Conservation (phyloP, 352 stramenopile species). For the Globisporangium nodosum region DNA sequence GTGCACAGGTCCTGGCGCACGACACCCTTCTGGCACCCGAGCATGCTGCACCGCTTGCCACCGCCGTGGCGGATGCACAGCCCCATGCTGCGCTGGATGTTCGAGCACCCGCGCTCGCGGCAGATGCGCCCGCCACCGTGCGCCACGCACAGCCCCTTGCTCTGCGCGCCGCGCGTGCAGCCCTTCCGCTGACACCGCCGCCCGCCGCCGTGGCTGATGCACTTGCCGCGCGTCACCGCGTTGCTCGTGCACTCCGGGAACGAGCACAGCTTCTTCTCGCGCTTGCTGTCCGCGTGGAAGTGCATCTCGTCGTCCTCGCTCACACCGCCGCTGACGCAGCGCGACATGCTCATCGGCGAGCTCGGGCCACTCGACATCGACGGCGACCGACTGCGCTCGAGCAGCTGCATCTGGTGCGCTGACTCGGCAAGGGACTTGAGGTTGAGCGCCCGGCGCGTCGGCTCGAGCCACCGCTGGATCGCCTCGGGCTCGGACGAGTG, state of each 20-base stretch:
- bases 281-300: constrained; percentile 15
- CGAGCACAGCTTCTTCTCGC: constrained; percentile 75
- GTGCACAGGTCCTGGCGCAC: constrained; percentile 84
- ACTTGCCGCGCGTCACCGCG: constrained; percentile 74
- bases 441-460: constrained; percentile 23
- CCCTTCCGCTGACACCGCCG: constrained; percentile 78
- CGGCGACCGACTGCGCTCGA: constrained; percentile 36
- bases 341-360: constrained; percentile 12
- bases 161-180: constrained; percentile 76
- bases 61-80: constrained; percentile 81
- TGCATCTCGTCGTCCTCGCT: constrained; percentile 13
- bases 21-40: constrained; percentile 80
- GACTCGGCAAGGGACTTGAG: constrained; percentile 56
- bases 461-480: constrained; percentile 13
- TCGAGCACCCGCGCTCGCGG: constrained; percentile 69
- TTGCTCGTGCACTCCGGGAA: constrained; percentile 72
- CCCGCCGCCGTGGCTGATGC: constrained; percentile 75
- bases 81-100: constrained; percentile 85
- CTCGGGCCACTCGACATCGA: constrained; percentile 4
- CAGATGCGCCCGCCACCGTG: constrained; percentile 81
- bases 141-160: constrained; percentile 78
- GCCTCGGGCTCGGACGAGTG: constrained; percentile 4
- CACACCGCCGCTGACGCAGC: background rate
- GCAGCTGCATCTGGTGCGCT: constrained; percentile 41
- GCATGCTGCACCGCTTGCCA: constrained; percentile 75